Percentiles rank a stretch among this genome's conserved stretches.
These are phyloP conservation scores for Paspalum notatum DNA, from an alignment of 176 grass and related monocot species.

Conservation along the genomic window DNA sequence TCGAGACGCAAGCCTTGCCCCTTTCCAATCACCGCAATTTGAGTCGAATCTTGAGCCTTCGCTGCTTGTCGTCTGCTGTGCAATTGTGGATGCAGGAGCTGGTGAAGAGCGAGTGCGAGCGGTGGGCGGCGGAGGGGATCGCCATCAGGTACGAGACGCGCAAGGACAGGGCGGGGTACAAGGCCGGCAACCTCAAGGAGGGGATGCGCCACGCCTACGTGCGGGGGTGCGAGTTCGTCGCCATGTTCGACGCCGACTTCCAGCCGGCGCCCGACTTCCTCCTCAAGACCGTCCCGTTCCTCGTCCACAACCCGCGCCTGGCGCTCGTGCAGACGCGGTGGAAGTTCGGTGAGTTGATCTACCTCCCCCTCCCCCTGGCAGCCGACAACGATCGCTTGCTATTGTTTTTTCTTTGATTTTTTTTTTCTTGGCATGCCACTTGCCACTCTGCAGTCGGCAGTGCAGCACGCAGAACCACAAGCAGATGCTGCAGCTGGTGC, in stretches of 20 bases:
- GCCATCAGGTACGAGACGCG: constrained; percentile 69
- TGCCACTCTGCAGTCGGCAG: too few species aligned
- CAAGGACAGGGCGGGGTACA: constrained; percentile 65
- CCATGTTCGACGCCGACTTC: constrained; percentile 89
- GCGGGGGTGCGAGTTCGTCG: constrained; percentile 62
- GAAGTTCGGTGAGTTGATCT: constrained; percentile 59
- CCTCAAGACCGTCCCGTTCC: constrained; percentile 62
- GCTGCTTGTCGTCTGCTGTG: not conserved
- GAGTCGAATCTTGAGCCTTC: not conserved
- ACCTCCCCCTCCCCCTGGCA: not conserved
- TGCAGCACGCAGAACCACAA: too few species aligned
- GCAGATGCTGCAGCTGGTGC: not conserved
- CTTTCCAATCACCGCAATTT: not conserved
- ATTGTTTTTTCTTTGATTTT: not conserved
- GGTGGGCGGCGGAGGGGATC: constrained; percentile 58
- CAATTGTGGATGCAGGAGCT: constrained; percentile 48
- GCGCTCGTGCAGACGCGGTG: constrained; percentile 85
- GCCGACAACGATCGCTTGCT: not conserved
- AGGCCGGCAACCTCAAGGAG: constrained; percentile 75
- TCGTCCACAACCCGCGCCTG: constrained; percentile 59
- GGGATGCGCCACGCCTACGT: constrained; percentile 73
- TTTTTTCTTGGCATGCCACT: not conserved
- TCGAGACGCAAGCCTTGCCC: not conserved
- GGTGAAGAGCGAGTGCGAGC: constrained; percentile 66
- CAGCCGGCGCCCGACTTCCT: constrained; percentile 81